Base-by-base conservation (phyloP, 768 basidiomycete genomes). In the Tylopilus cervinicoccineus region DNA sequence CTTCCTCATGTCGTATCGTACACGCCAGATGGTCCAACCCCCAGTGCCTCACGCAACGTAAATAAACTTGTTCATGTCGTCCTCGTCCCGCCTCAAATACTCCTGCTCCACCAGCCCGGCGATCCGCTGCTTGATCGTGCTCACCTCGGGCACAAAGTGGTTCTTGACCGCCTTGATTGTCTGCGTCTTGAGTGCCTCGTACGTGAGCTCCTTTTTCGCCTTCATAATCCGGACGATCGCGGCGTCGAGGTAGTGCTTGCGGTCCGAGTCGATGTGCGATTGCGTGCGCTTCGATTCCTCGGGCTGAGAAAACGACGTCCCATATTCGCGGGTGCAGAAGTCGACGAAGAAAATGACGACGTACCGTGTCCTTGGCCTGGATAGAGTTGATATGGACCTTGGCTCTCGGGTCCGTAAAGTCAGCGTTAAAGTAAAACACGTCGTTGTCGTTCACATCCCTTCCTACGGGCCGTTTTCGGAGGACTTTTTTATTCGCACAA, bases 211-310 rank as follows among this genome's bases (percentile, higher is more conserved):
- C 71, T 95, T 98, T 58, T 81, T 80, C 3, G 82, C 84, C 66
- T 98, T 98, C 93, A 98, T 94, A 60, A 95, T 83, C 6, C 96
- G 84, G 28, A 99, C 95, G 58, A 99, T 94, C 19, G 94, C 94
- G 1, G 93, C 93, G 56, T 98, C 93, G 13, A 98, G 75, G 49
- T 84, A 83, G 58, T 84, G 79, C 51, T 85, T 84, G 51, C 95
- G 81, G 66, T 97, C 93, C 29, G 84, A 81, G 55, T 94, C 88
- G 32, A 99, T 91, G 38, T 86, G 78, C 2, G 76, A 77, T 59
- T 91, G 90, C 6, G 91, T 94, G 47, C 82, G 79, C 50, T 79
- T 78, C 19, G 85, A 80, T 70, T 99, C 96, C 61, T 97, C 94
- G 29, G 80, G 77, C 92, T 93, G 55, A 28, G 32, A 33, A 9